Evolutionary conservation across 108 stramenopile species (phyloP).

Genomic region (Schizochytrium sp.): DNA sequence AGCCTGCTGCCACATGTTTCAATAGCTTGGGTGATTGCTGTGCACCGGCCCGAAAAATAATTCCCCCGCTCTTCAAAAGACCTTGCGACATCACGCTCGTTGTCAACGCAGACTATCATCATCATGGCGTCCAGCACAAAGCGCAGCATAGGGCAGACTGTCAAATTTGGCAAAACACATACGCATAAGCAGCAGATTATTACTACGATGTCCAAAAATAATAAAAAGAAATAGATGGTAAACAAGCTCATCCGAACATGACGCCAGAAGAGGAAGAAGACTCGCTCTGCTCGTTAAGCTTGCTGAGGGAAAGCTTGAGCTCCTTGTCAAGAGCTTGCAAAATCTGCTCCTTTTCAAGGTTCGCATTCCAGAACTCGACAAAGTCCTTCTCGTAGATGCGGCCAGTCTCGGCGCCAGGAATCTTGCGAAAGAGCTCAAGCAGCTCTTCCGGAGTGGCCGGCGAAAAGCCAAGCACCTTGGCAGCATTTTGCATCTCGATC

Average conservation of each 20-base stretch:
- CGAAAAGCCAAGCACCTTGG: background rate
- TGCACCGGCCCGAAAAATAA: too few relatives aligned
- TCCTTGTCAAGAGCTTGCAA: background rate
- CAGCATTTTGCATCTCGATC: background rate
- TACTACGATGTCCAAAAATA: too few relatives aligned
- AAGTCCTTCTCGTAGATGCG: slow-evolving; percentile 12
- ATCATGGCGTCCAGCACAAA: too few relatives aligned
- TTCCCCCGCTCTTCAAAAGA: too few relatives aligned
- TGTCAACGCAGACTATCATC: too few relatives aligned
- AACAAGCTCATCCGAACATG: background rate
- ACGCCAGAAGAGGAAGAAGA: background rate
- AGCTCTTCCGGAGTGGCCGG: background rate
- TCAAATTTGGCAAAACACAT: too few relatives aligned
- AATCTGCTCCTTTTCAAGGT: background rate
- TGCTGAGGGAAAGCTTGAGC: background rate
- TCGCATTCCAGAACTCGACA: background rate
- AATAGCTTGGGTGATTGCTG: too few relatives aligned
- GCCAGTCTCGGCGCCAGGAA: background rate
- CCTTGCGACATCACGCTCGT: too few relatives aligned
- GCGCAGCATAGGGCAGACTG: too few relatives aligned
- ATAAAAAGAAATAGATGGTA: background rate
- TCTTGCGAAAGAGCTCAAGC: background rate
- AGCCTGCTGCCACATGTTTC: too few relatives aligned
- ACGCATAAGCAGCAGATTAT: too few relatives aligned
- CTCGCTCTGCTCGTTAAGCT: background rate